Base-by-base conservation (phyloP, 2,329 filamentous ascomycete genomes). In the Stachybotrys echinatus region DNA sequence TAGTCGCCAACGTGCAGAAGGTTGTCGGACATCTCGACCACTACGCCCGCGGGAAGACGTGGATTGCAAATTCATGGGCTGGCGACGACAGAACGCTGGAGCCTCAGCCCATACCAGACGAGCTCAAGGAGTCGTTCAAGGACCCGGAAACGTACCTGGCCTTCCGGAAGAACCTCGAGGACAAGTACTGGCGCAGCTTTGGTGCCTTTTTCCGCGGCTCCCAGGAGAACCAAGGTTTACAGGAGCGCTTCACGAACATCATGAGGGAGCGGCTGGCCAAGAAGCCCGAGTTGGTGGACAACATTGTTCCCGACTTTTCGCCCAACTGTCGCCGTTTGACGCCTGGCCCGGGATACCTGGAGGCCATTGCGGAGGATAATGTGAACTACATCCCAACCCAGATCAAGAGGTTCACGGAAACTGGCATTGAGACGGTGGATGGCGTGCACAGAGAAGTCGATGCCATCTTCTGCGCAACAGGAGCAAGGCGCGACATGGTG, bases 381-480 rank as follows among this genome's bases (percentile, higher is more conserved):
- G 82, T 86, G n/a, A 72, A 74, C 14, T 83, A 81, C 55, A 80
- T 86, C 56, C 73, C 72, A 31, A 75, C 74, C 0, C 74, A 65
- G 0, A 87, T 87, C 59, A 69, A 71, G 18, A 70, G 74, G 1
- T 81, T 89, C 54, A 85, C 80, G 0, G 67, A 70, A 37, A 80
- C 71, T 0, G 82, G 82, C 0, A 84, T 88, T 43, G 74, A 81
- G 55, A 85, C 81, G 0, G 66, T 63, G 0, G 83, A 87, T 54
- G 83, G 83, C 2, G 61, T 61, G 0, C 70, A 77, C 23, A 68
- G 81, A 3, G 72, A 80, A 17, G 81, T 85, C 0, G 84, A 87
- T 52, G 80, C 81, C 14, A 70, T 88, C 5, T 81, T 89, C 55
- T 88, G 84, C 57, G 81, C 84, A 2, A 89, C 86, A 0, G 86